These are phyloP conservation scores for Escovopsis weberi DNA, from an alignment of 2,329 filamentous ascomycete species.

Conservation along the genomic window DNA sequence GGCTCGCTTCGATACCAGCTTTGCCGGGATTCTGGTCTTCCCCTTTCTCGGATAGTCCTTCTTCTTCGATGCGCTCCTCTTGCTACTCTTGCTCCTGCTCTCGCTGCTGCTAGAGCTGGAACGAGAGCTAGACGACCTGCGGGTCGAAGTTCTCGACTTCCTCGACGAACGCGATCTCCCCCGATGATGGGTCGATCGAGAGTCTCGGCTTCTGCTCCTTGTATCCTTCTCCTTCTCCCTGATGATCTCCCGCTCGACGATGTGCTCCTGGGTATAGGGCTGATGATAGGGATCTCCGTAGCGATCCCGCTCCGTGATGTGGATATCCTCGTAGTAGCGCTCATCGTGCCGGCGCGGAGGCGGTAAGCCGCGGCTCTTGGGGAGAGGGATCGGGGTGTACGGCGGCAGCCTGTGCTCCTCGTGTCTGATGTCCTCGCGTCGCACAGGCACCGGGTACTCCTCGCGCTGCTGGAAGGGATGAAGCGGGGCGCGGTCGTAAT, in stretches of 20 bases:
- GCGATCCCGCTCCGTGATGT: conserved; percentile 49
- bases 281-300: conserved; percentile 28
- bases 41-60: conserved; percentile 66
- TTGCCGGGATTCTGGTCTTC: conserved; percentile 75
- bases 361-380: conserved; percentile 45
- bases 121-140: conserved; percentile 31
- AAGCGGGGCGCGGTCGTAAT: conserved; percentile 62
- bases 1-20: conserved; percentile 65
- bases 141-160: conserved; percentile 18
- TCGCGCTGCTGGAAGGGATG: conserved; percentile 36
- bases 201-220: conserved; percentile 25
- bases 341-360: conserved; percentile 43
- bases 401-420: conserved; percentile 31
- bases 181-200: conserved; percentile 24
- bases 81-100: conserved; percentile 27
- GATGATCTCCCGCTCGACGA: conserved; percentile 48
- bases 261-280: conserved; percentile 36
- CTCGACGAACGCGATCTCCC: conserved; percentile 28
- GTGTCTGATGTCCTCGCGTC: conserved; percentile 32
- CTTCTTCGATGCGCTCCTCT: conserved; percentile 35
- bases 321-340: conserved; percentile 50
- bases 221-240: conserved; percentile 3
- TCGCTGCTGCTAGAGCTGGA: conserved; percentile 28
- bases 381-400: conserved; percentile 53
- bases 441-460: conserved; percentile 47